Percentiles rank a stretch among this genome's conserved stretches.
Conservation (phyloP, 139 green algal genomes). For the Klebsormidium nitens region DNA sequence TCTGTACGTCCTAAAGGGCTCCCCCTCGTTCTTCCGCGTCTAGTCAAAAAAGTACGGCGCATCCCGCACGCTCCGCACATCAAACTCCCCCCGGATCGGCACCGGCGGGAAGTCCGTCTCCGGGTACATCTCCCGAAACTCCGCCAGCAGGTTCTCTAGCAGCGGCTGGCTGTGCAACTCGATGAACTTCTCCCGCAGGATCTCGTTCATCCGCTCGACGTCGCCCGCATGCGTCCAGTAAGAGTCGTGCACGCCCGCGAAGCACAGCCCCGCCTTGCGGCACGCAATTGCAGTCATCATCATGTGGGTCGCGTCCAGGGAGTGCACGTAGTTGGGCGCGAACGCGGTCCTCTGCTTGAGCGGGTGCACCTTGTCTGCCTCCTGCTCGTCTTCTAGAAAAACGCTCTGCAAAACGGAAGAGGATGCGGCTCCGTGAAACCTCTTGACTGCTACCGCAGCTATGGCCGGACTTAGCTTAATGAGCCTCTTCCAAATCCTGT, state of each 20-base stretch:
- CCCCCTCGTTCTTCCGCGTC: no score
- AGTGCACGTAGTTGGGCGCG: slow-evolving; percentile 96
- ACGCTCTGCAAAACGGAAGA: no score
- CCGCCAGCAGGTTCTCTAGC: slow-evolving; percentile 60
- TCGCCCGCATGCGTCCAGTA: slow-evolving; percentile 94
- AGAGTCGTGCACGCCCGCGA: slow-evolving; percentile 93
- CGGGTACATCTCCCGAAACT: slow-evolving; percentile 4
- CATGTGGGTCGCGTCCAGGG: slow-evolving; percentile 93
- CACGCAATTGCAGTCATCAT: slow-evolving; percentile 90
- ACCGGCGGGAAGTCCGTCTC: background rate
- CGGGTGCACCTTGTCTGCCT: no score
- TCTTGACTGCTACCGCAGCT: no score
- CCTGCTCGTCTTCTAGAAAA: no score
- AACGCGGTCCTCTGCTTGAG: slow-evolving; percentile 89
- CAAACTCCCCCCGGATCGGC: background rate
- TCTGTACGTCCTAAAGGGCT: no score
- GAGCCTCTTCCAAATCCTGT: no score
- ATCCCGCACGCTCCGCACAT: background rate
- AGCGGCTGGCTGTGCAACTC: slow-evolving; percentile 75
- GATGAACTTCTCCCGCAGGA: slow-evolving; percentile 84
- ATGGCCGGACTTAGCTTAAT: no score
- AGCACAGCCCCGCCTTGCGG: slow-evolving; percentile 52
- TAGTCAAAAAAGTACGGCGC: slow-evolving; percentile 12
- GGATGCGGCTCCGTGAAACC: no score
- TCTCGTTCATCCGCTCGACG: slow-evolving; percentile 65